Evolutionary conservation across 495 filamentous ascomycete species (phyloP).

Genomic region (Podospora didyma): DNA sequence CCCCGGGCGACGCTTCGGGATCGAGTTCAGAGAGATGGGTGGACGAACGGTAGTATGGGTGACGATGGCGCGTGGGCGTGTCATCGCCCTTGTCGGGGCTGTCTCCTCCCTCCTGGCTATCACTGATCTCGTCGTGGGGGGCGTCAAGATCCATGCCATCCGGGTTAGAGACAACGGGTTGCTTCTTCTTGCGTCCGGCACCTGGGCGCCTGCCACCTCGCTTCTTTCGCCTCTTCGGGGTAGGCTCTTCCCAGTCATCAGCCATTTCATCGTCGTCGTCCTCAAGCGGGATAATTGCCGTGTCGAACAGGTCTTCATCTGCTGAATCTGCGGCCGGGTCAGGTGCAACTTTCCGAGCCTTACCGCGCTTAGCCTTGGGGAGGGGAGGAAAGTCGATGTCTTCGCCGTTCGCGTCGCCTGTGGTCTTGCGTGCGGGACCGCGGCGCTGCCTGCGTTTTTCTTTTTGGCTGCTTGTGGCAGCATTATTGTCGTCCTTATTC

Average conservation of each 20-base stretch:
- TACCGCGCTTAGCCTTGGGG: background rate
- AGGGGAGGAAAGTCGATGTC: slow-evolving; percentile 3
- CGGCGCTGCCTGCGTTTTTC: slow-evolving; percentile 17
- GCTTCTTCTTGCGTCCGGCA: slow-evolving; percentile 28
- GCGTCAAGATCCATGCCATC: background rate
- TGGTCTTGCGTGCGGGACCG: slow-evolving; percentile 19
- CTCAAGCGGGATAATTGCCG: background rate
- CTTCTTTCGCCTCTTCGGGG: slow-evolving; percentile 16
- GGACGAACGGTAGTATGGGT: background rate
- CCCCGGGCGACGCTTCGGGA: background rate
- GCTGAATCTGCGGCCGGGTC: slow-evolving; percentile 8
- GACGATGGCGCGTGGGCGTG: slow-evolving; percentile 15
- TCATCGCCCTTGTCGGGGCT: background rate
- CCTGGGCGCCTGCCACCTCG: slow-evolving; percentile 26
- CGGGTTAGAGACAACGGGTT: background rate
- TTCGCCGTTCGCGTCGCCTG: slow-evolving; percentile 14
- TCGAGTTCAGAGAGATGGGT: background rate
- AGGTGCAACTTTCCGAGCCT: background rate
- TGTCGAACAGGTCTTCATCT: slow-evolving; percentile 10
- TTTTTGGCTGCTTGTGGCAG: slow-evolving; percentile 6
- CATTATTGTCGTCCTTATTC: slow-evolving; percentile 18
- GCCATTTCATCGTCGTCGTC: slow-evolving; percentile 22
- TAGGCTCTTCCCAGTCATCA: slow-evolving; percentile 13
- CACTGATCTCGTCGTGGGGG: slow-evolving; percentile 18
- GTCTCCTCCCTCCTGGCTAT: slow-evolving; percentile 13